A percentile compares a stretch with the other conserved stretches of the same genome.
Evolutionary conservation across 2,329 filamentous ascomycete genomes (phyloP).

Genomic region (Sarocladiaceae sp.): DNA sequence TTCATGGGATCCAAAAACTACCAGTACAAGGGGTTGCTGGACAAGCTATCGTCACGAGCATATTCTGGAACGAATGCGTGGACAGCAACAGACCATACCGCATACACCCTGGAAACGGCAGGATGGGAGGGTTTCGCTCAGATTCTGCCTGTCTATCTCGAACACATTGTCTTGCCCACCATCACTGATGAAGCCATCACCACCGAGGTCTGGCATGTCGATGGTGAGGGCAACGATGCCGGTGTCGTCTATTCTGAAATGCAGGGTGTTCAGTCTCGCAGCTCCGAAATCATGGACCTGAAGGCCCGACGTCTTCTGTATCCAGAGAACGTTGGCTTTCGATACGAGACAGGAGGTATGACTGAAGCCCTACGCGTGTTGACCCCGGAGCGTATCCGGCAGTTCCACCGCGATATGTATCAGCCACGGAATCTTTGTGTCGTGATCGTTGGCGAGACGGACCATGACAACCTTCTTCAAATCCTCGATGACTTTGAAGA

Average conservation of each 20-base stretch:
- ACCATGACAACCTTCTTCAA: conserved; percentile 71
- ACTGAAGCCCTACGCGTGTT: conserved; percentile 84
- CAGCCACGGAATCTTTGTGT: conserved; percentile 93
- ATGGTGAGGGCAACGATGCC: conserved; percentile 89
- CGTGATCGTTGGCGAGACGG: conserved; percentile 84
- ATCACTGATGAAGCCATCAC: conserved; percentile 89
- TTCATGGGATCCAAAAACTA: conserved; percentile 94
- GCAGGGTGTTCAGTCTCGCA: conserved; percentile 87
- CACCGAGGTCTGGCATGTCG: conserved; percentile 94
- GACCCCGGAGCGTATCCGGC: conserved; percentile 83
- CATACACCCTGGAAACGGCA: conserved; percentile 89
- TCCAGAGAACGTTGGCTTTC: conserved; percentile 82
- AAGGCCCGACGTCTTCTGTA: conserved; percentile 75
- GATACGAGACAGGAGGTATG: conserved; percentile 97
- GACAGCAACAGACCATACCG: conserved; percentile 94
- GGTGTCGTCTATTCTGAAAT: conserved; percentile 98
- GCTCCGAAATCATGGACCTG: conserved; percentile 81
- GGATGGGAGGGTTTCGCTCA: conserved; percentile 97
- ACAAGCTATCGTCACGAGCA: conserved; percentile 86
- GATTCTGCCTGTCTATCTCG: conserved; percentile 89
- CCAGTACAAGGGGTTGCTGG: conserved; percentile 88
- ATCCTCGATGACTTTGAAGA: conserved; percentile 86
- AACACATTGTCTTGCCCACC: conserved; percentile 87
- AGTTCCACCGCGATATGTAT: conserved; percentile 95
- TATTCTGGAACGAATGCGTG: conserved; percentile 96